Evolutionary conservation across 352 stramenopile genomes (phyloP).

Genomic region (Globisporangium parvum): DNA sequence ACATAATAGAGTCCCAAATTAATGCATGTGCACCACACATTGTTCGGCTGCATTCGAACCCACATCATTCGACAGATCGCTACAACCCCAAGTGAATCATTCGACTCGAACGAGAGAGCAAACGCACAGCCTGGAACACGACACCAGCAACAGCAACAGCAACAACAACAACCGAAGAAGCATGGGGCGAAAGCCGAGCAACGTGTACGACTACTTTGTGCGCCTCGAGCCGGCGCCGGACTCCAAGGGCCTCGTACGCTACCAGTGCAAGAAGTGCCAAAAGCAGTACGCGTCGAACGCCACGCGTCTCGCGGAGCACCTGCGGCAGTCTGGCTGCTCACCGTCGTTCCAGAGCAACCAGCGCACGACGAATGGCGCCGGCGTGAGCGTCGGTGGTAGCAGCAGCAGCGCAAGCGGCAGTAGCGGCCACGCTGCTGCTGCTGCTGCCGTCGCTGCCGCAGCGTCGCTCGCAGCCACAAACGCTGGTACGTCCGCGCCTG

Average conservation of each 20-base stretch:
- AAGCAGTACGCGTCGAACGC: conserved; percentile 86
- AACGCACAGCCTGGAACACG: too few species aligned
- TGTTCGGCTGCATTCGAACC: too few species aligned
- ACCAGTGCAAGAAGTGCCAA: conserved; percentile 85
- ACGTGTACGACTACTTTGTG: conserved; percentile 85
- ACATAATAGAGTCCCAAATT: too few species aligned
- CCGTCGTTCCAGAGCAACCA: conserved; percentile 82
- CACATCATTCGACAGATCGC: too few species aligned
- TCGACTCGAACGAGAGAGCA: too few species aligned
- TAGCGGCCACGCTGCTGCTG: background rate
- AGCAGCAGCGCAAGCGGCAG: background rate
- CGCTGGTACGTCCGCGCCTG: conserved; percentile 23
- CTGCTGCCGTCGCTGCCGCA: conserved; percentile 18
- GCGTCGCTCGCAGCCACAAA: conserved; percentile 23
- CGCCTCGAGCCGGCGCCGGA: conserved; percentile 54
- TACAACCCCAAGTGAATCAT: too few species aligned
- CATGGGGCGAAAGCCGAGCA: conserved; percentile 80
- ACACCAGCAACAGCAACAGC: too few species aligned
- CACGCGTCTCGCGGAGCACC: conserved; percentile 72
- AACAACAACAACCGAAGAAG: too few species aligned
- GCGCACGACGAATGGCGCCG: conserved; percentile 20
- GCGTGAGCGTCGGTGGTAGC: conserved; percentile 6
- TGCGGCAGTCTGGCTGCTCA: conserved; percentile 63
- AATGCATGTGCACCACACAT: too few species aligned
- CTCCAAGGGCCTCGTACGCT: conserved; percentile 70